These are phyloP conservation scores for Celoporthe dispersa DNA, from an alignment of 2,329 filamentous ascomycete genomes.

Conservation along the genomic window DNA sequence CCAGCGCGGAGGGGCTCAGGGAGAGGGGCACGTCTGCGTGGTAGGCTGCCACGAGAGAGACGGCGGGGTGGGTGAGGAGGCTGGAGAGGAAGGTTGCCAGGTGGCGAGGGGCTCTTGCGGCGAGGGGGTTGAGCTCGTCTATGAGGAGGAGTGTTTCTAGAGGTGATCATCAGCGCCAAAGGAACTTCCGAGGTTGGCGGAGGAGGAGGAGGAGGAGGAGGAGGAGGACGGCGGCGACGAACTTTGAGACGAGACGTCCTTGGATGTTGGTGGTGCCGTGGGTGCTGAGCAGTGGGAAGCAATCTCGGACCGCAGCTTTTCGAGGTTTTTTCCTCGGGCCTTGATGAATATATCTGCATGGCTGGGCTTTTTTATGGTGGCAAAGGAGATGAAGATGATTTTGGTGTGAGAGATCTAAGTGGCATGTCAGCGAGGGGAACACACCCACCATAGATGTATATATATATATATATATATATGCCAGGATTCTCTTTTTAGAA, in stretches of 20 bases:
- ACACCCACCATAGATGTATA: no score
- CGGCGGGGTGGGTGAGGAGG: slow-evolving; percentile 62
- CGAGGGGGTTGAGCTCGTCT: slow-evolving; percentile 76
- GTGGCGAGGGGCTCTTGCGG: slow-evolving; percentile 56
- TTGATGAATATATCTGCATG: slow-evolving; percentile 71
- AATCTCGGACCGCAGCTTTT: slow-evolving; percentile 64
- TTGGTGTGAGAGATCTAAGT: slow-evolving; percentile 65
- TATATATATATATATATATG: neutral
- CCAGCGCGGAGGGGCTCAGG: slow-evolving; percentile 44
- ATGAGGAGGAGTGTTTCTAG: slow-evolving; percentile 76
- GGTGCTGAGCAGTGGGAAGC: slow-evolving; percentile 50
- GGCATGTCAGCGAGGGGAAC: neutral
- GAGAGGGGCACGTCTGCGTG: slow-evolving; percentile 76
- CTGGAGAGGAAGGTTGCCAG: slow-evolving; percentile 73
- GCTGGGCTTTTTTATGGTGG: slow-evolving; percentile 68
- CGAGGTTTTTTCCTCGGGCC: slow-evolving; percentile 62
- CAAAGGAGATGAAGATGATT: slow-evolving; percentile 78
- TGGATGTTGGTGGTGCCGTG: slow-evolving; percentile 43
- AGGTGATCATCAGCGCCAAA: slow-evolving; percentile 26
- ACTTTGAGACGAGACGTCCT: slow-evolving; percentile 48
- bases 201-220: slow-evolving; percentile 17
- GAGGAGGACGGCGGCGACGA: slow-evolving; percentile 34
- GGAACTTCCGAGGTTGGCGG: no score
- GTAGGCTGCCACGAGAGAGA: slow-evolving; percentile 78
- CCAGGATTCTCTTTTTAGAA: neutral